These are phyloP conservation scores for Hypoxylon rubiginosum DNA, from an alignment of 2,329 filamentous ascomycete species.

Conservation along the genomic window DNA sequence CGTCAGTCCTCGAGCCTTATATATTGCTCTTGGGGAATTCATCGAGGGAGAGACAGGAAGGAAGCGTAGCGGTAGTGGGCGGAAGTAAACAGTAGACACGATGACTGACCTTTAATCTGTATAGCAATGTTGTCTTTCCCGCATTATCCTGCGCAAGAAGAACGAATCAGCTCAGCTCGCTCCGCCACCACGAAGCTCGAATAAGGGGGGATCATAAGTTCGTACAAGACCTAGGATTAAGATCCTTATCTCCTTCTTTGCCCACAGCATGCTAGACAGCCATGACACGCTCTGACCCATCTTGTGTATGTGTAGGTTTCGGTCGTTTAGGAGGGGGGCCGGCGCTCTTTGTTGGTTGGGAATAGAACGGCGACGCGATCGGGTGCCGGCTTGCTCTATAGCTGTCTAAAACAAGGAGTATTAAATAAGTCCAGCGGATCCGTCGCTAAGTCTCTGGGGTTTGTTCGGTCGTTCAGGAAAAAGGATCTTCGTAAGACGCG, in stretches of 20 bases:
- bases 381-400: slow-evolving; percentile 15
- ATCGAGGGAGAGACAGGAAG: neutral
- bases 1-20: slow-evolving; percentile 19
- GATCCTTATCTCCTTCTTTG: slow-evolving; percentile 98
- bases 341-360: slow-evolving; percentile 15
- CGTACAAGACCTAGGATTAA: slow-evolving; percentile 92
- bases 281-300: slow-evolving; percentile 77
- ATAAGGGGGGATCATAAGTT: slow-evolving; percentile 38
- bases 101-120: slow-evolving; percentile 85
- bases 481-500: slow-evolving; percentile 33
- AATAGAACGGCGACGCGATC: slow-evolving; percentile 33
- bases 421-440: slow-evolving; percentile 17
- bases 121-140: slow-evolving; percentile 96
- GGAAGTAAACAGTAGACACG: slow-evolving; percentile 1
- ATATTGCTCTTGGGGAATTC: neutral
- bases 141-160: slow-evolving; percentile 85
- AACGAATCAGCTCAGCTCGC: slow-evolving; percentile 31
- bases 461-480: slow-evolving; percentile 21
- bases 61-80: neutral
- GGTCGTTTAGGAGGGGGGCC: slow-evolving; percentile 10
- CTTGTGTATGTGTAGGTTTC: slow-evolving; percentile 51
- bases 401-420: slow-evolving; percentile 23
- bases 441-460: neutral
- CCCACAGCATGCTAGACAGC: slow-evolving; percentile 81
- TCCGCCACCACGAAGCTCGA: slow-evolving; percentile 24